phyloP scores from a whole-genome alignment of 2,329 filamentous ascomycete species.

The Zelopaecilomyces penicillatus region DNA sequence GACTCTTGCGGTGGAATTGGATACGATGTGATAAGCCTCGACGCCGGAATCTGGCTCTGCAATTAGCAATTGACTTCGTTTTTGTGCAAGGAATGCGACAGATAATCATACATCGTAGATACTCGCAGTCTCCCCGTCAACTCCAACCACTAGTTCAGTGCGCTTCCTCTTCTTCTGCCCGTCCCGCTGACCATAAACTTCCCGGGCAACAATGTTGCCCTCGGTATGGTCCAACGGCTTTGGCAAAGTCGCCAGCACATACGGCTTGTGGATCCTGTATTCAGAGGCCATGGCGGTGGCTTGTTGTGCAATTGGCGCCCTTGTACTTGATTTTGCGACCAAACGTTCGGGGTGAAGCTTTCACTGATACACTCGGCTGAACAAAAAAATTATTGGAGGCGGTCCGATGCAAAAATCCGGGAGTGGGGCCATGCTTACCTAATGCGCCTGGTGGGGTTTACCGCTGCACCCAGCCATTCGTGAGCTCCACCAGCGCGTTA shows the following conservation, averaged over 20 bases:
- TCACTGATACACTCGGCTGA: conserved; percentile 11
- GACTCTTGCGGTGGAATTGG: conserved; percentile 56
- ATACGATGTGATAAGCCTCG: conserved; percentile 57
- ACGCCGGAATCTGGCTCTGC: conserved; percentile 44
- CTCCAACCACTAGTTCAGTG: conserved; percentile 53
- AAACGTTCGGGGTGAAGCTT: conserved; percentile 16
- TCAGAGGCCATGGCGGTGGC: conserved; percentile 43
- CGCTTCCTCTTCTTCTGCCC: conserved; percentile 54
- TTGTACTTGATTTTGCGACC: neutral
- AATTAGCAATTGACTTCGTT: conserved; percentile 4
- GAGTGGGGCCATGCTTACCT: conserved; percentile 18
- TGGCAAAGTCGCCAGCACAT: conserved; percentile 52
- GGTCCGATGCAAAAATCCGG: conserved; percentile 27
- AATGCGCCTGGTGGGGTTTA: conserved; percentile 13
- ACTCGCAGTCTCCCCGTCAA: conserved; percentile 57
- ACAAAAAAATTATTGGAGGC: conserved; percentile 26
- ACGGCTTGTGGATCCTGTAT: conserved; percentile 57
- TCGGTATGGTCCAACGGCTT: conserved; percentile 45
- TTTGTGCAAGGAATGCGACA: no score
- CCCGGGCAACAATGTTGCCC: conserved; percentile 47
- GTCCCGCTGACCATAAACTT: conserved; percentile 52
- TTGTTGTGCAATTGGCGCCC: conserved; percentile 2
- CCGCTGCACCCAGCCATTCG: no score
- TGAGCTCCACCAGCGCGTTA: no score
- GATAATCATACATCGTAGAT: conserved; percentile 51